phyloP scores from a whole-genome alignment of 768 basidiomycete species.

The Tricholomella constricta region DNA sequence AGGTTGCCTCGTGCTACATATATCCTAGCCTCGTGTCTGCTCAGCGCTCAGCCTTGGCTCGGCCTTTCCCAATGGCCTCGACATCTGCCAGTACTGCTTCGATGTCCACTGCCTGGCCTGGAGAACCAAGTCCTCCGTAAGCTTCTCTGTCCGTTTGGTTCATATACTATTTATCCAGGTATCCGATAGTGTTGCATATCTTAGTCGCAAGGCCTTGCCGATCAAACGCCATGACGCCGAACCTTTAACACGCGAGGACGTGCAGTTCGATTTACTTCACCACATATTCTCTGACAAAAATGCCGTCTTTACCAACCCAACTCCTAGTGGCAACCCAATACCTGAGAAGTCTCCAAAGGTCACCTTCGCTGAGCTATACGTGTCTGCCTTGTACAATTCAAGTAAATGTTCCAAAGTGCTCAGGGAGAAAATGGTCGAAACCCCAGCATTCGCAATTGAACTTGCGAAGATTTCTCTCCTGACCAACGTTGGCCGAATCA shows the following conservation, averaged over 20 bases:
- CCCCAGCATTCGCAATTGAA: slow-evolving; percentile 75
- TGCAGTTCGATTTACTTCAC: slow-evolving; percentile 84
- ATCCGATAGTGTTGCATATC: slow-evolving; percentile 51
- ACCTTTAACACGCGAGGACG: slow-evolving; percentile 79
- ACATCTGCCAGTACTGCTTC: slow-evolving; percentile 35
- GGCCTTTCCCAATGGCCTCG: slow-evolving; percentile 50
- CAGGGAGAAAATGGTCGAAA: slow-evolving; percentile 85
- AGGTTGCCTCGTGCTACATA: slow-evolving; percentile 19
- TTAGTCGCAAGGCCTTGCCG: slow-evolving; percentile 70
- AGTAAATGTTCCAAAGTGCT: slow-evolving; percentile 86
- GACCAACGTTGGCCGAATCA: slow-evolving; percentile 89
- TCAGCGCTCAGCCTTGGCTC: slow-evolving; percentile 10
- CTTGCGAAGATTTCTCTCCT: slow-evolving; percentile 82
- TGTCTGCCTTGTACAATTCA: slow-evolving; percentile 78
- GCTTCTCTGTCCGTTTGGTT: slow-evolving; percentile 24
- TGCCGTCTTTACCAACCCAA: slow-evolving; percentile 71
- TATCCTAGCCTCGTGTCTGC: slow-evolving; percentile 28
- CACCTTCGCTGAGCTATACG: slow-evolving; percentile 82
- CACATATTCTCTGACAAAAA: slow-evolving; percentile 74
- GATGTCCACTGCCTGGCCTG: slow-evolving; percentile 40
- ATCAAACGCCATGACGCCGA: slow-evolving; percentile 85
- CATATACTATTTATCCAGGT: background rate
- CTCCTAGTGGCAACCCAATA: slow-evolving; percentile 43
- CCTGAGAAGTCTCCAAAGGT: slow-evolving; percentile 53
- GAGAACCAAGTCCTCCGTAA: slow-evolving; percentile 57